These are phyloP conservation scores for Trichoderma sp. DNA, from an alignment of 2,329 filamentous ascomycete species.

Conservation along the genomic window DNA sequence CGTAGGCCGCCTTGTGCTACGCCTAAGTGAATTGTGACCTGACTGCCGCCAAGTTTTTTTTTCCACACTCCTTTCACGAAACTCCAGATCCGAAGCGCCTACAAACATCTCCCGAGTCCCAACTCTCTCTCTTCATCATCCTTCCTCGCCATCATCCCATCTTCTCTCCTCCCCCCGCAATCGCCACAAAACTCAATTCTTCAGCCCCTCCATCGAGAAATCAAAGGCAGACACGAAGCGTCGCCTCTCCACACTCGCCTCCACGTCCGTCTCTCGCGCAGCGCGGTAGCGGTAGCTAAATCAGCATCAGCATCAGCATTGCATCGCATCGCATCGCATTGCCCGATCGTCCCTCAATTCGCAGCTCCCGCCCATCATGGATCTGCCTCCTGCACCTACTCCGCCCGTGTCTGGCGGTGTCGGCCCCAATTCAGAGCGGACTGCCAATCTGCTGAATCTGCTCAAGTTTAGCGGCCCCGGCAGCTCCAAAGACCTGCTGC, in stretches of 20 bases:
- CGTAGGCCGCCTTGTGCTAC: constrained; percentile 7
- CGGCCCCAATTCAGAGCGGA: constrained; percentile 51
- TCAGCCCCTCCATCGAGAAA: neutral
- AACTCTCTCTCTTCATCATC: neutral
- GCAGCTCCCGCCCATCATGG: constrained; percentile 38
- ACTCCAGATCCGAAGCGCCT: neutral
- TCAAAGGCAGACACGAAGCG: neutral
- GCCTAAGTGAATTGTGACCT: constrained; percentile 15
- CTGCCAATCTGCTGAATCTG: constrained; percentile 61
- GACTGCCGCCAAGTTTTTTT: constrained; percentile 19
- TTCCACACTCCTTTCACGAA: neutral
- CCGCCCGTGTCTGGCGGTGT: constrained; percentile 49
- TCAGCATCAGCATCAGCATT: constrained; percentile 30
- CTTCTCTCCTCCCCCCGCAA: neutral
- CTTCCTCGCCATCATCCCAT: neutral
- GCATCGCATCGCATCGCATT: constrained; percentile 22
- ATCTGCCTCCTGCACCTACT: constrained; percentile 57
- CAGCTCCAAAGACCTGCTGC: constrained; percentile 41
- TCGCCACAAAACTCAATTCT: neutral
- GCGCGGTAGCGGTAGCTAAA: constrained; percentile 21
- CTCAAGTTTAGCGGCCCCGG: constrained; percentile 61
- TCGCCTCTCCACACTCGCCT: constrained; percentile 6
- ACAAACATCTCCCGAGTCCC: neutral
- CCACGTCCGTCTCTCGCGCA: constrained; percentile 10
- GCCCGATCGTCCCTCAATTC: constrained; percentile 22